Evolutionary conservation across 106 monocot genomes (phyloP).

Genomic region (Dioscorea dumetorum): DNA sequence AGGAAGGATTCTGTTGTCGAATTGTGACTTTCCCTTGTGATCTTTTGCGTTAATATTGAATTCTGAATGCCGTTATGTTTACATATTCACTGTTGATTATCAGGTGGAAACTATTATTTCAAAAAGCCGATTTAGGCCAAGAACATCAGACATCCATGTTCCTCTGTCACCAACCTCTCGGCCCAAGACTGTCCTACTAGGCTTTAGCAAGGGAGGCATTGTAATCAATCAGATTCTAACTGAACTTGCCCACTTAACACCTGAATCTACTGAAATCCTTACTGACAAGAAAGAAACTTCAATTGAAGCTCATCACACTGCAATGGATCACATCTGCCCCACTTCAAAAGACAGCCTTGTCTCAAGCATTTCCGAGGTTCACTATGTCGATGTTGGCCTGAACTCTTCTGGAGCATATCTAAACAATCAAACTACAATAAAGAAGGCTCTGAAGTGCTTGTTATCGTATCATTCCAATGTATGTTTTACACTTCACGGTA

Average conservation of each 20-base stretch:
- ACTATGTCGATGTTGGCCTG: conserved; percentile 90
- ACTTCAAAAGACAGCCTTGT: conserved; percentile 31
- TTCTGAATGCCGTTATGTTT: not conserved
- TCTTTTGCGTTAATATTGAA: no score
- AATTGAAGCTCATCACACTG: not conserved
- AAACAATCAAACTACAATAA: conserved; percentile 33
- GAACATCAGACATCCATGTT: no score
- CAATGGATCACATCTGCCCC: conserved; percentile 22
- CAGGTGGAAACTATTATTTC: conserved; percentile 27
- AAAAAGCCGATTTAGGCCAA: not conserved
- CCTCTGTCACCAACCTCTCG: conserved; percentile 4
- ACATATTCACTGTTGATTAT: not conserved
- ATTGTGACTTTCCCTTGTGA: no score
- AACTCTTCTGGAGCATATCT: conserved; percentile 76
- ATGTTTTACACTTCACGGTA: conserved; percentile 70
- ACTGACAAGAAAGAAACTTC: not conserved
- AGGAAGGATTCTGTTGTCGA: no score
- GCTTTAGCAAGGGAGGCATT: conserved; percentile 88
- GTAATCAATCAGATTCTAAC: conserved; percentile 81
- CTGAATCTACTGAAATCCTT: not conserved
- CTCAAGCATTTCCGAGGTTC: conserved; percentile 63
- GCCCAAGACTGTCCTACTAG: conserved; percentile 64
- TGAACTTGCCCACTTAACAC: conserved; percentile 49
- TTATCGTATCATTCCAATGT: conserved; percentile 3
- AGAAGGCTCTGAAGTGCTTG: conserved; percentile 16